A percentile compares a stretch with the other conserved stretches of the same genome.
Evolutionary conservation across 202 grass and related monocot species (phyloP).

Genomic region (Alloteropsis angusta): DNA sequence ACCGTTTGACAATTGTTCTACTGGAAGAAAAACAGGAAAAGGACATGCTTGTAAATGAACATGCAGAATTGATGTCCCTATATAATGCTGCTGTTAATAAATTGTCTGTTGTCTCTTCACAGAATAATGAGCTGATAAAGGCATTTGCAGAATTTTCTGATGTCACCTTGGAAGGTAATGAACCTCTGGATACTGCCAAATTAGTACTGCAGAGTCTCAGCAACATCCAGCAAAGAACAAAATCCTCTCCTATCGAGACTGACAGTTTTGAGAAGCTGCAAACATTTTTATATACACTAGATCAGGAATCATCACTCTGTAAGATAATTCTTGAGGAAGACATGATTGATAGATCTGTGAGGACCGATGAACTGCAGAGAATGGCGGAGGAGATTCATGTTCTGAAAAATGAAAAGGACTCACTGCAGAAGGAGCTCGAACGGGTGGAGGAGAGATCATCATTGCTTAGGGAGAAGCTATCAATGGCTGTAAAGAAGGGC

Average conservation of each 20-base stretch:
- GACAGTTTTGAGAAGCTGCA: constrained; percentile 62
- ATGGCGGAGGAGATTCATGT: constrained; percentile 34
- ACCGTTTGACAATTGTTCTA: constrained; percentile 44
- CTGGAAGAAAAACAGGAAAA: constrained; percentile 78
- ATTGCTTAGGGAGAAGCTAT: constrained; percentile 90
- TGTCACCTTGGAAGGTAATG: constrained; percentile 44
- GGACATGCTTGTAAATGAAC: constrained; percentile 65
- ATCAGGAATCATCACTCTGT: constrained; percentile 65
- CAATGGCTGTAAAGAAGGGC: constrained; percentile 99
- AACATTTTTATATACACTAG: constrained; percentile 46
- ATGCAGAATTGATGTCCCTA: constrained; percentile 53
- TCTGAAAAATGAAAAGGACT: constrained; percentile 77
- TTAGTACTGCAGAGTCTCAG: constrained; percentile 42
- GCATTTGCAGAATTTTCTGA: constrained; percentile 54
- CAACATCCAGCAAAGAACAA: constrained; percentile 41
- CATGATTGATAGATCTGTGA: constrained; percentile 40
- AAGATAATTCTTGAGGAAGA: constrained; percentile 85
- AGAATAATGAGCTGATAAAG: constrained; percentile 59
- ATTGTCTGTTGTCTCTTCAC: constrained; percentile 46
- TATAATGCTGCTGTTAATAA: constrained; percentile 42
- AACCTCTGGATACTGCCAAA: constrained; percentile 31
- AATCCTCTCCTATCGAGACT: constrained; percentile 33
- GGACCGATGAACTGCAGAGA: constrained; percentile 41
- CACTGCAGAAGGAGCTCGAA: constrained; percentile 68
- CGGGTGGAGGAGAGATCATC: constrained; percentile 75